Base-by-base conservation (phyloP, 306 rosid species). In the Fragaria ananassa region DNA sequence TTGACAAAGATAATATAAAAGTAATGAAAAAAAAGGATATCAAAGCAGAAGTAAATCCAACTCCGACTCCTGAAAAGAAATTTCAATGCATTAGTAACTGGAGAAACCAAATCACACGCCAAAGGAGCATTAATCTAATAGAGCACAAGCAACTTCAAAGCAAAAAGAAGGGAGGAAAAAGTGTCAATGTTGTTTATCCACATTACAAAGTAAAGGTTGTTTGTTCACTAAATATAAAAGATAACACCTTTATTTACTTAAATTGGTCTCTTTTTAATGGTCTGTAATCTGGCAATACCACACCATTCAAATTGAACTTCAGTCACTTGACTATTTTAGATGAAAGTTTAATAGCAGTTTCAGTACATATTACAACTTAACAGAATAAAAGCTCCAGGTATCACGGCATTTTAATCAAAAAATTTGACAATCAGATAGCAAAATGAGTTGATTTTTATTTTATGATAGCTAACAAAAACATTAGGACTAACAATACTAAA, bases 21-120 rank as follows among this genome's bases (percentile, higher is more conserved):
- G 60, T n/a, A 39, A 72, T 70, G 41, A 74, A 65, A 61, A 71
- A 71, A 63, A 94, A 95, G 99, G 99, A 95, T 95, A 95, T 95
- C 86, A 95, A 92, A 83, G 99, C 97, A 81, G 99, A 92, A 72
- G 81, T 95, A 87, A 95, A 95, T 72, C 97, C 99, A 81, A 95
- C 99, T 79, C 97, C 99, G 76, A 92, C 91, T 82, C 99, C 99
- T 95, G 96, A 82, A 88, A 60, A 82, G 63, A 65, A 85, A 82
- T 54, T 81, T 70, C 62, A 63, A 76, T 63, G 79, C 57, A 65
- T 71, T 83, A 75, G 85, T 68, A 56, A 80, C 74, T 53, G 25
- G 58, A 74, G 77, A 76, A 53, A 74, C 44, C 76, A 8, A 42
- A 49, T 29, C 35, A 8, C 23, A 49, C 21, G 15, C 41, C 27